These are phyloP conservation scores for Beta corolliflora DNA, from an alignment of 179 eudicot species.

Conservation along the genomic window DNA sequence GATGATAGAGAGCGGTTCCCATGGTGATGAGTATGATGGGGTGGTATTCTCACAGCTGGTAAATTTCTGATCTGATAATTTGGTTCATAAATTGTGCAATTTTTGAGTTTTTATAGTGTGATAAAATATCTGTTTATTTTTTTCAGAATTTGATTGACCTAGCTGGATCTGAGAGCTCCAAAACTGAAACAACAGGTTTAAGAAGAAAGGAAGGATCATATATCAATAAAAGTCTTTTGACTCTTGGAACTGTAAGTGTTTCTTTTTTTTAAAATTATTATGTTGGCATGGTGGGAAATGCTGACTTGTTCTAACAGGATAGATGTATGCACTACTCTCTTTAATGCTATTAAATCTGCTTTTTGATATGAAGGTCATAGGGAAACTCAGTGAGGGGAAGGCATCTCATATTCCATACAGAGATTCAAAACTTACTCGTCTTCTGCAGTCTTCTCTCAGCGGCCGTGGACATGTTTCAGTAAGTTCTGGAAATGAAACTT, in stretches of 20 bases:
- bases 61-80: slow-evolving; percentile 21
- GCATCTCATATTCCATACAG: slow-evolving; percentile 95
- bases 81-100: neutral
- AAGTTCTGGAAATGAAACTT: slow-evolving; percentile 35
- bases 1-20: slow-evolving; percentile 98
- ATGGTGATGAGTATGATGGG: slow-evolving; percentile 96
- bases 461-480: slow-evolving; percentile 99
- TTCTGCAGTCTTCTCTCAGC: slow-evolving; percentile 90
- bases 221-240: slow-evolving; percentile 92
- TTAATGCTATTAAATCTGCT: slow-evolving; percentile 8
- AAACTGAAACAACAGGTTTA: slow-evolving; percentile 94
- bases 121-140: slow-evolving; percentile 1
- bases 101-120: slow-evolving; percentile 4
- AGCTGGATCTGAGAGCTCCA: slow-evolving; percentile 98
- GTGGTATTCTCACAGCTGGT: slow-evolving; percentile 97
- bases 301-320: neutral
- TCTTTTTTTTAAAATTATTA: neutral
- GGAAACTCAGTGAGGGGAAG: slow-evolving; percentile 98
- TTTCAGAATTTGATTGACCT: slow-evolving; percentile 82
- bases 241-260: slow-evolving; percentile 92
- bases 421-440: slow-evolving; percentile 98
- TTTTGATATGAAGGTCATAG: slow-evolving; percentile 69
- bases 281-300: neutral
- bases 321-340: neutral
- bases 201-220: slow-evolving; percentile 98